A percentile compares a stretch with the other conserved stretches of the same genome.
These are phyloP conservation scores for Dothidotthia symphoricarpi DNA, from an alignment of 2,329 filamentous ascomycete species.

Conservation along the genomic window DNA sequence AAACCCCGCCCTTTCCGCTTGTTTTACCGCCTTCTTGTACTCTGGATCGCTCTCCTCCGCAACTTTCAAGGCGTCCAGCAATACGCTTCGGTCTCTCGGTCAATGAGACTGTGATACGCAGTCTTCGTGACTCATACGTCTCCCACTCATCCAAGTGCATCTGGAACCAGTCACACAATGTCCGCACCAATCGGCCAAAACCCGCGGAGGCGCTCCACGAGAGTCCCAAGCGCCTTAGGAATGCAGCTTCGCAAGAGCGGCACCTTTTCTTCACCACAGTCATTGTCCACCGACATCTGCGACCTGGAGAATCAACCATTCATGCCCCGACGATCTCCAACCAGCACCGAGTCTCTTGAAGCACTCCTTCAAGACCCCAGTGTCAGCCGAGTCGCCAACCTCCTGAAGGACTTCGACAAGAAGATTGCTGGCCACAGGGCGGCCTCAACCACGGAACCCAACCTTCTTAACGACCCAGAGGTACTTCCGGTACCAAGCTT, in stretches of 20 bases:
- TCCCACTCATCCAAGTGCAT: slow-evolving; percentile 25
- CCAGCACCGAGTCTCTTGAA: slow-evolving; percentile 50
- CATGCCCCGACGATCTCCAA: slow-evolving; percentile 50
- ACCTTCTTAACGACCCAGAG: slow-evolving; percentile 49
- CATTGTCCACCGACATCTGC: slow-evolving; percentile 39
- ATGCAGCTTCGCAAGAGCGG: slow-evolving; percentile 50
- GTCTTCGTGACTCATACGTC: slow-evolving; percentile 39
- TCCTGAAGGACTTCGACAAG: slow-evolving; percentile 49
- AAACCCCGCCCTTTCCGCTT: slow-evolving; percentile 3
- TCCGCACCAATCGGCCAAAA: slow-evolving; percentile 42
- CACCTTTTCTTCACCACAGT: slow-evolving; percentile 49
- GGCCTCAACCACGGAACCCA: slow-evolving; percentile 29
- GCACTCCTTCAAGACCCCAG: slow-evolving; percentile 49
- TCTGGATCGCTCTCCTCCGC: too few species aligned
- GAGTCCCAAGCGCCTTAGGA: slow-evolving; percentile 41
- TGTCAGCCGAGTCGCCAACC: slow-evolving; percentile 46
- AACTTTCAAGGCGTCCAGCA: slow-evolving; percentile 5
- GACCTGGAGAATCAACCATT: slow-evolving; percentile 42
- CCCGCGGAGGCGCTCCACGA: slow-evolving; percentile 49
- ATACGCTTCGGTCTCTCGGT: slow-evolving; percentile 12
- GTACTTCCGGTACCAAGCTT: slow-evolving; percentile 51
- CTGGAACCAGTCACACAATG: slow-evolving; percentile 41
- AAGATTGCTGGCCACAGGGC: slow-evolving; percentile 41
- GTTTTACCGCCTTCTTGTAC: not conserved
- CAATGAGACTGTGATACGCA: slow-evolving; percentile 30